Conservation (phyloP, 2,329 filamentous ascomycete species). For the Fusarium napiforme region DNA sequence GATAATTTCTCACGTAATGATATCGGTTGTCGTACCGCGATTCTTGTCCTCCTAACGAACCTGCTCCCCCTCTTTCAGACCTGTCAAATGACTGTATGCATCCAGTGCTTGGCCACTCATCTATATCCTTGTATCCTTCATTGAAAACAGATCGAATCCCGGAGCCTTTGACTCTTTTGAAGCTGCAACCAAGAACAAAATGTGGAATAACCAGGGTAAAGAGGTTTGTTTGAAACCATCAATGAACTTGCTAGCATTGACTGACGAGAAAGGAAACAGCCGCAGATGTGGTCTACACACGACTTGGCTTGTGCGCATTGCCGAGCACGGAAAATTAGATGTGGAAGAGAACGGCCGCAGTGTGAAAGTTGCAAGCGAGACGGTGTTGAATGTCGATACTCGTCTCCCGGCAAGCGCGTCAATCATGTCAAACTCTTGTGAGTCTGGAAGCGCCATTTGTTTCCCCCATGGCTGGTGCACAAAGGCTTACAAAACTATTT, state of each 20-base stretch:
- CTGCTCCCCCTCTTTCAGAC: slow-evolving; percentile 9
- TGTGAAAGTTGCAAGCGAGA: slow-evolving; percentile 46
- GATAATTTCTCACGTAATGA: slow-evolving; percentile 38
- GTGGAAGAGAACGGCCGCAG: slow-evolving; percentile 43
- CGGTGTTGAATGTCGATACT: slow-evolving; percentile 45
- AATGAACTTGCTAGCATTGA: background rate
- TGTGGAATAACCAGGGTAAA: slow-evolving; percentile 43
- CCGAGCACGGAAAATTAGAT: slow-evolving; percentile 43
- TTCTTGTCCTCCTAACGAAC: slow-evolving; percentile 25
- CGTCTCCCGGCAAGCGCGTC: slow-evolving; percentile 44
- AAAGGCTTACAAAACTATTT: slow-evolving; percentile 27
- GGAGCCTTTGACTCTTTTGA: background rate
- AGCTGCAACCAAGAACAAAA: background rate
- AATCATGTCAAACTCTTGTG: slow-evolving; percentile 46
- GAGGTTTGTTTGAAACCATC: slow-evolving; percentile 36
- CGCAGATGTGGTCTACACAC: slow-evolving; percentile 46
- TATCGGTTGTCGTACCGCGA: slow-evolving; percentile 14
- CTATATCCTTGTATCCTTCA: slow-evolving; percentile 7
- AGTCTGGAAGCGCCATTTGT: slow-evolving; percentile 24
- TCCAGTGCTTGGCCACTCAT: background rate
- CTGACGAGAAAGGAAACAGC: slow-evolving; percentile 34
- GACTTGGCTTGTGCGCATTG: slow-evolving; percentile 45
- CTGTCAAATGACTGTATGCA: background rate
- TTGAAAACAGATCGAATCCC: background rate
- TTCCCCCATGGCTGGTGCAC: background rate